Base-by-base conservation (phyloP, 768 basidiomycete genomes). In the Symmetrospora coprosmae region DNA sequence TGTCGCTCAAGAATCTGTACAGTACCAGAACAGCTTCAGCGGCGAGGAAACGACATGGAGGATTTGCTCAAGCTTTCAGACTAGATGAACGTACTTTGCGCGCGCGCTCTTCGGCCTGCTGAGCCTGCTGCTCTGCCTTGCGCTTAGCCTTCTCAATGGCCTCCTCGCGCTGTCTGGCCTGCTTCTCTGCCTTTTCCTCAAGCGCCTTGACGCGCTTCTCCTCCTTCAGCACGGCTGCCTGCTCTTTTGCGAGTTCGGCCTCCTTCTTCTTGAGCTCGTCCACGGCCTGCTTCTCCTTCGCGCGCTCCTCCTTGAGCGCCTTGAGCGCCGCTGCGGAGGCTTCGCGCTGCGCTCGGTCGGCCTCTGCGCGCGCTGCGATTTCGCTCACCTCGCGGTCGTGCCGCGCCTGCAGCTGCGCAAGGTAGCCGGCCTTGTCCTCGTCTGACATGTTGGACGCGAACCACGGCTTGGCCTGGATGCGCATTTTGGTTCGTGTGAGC, bases 71-170 rank as follows among this genome's bases (percentile, higher is more conserved):
- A n/a, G 45, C 11, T 27, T 47, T 47, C 11, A 11, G 25, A 37
- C 27, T 6, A 8, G 40, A 33, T 16, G 2, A 33, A 43, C 55
- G 19, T 25, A 58, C 55, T 43, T 58, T 40, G 9, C 37, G 38
- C 31, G 25, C 30, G 2, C 55, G 41, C 33, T 58, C 27, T 21
- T 41, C 6, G n/a, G 40, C 55, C 34, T 58, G 55, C 19, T 30
- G 3, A 31, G 55, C 55, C 17, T 43, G 40, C 43, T 46, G 28
- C 21, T 58, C 55, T 6, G 55, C 55, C 21, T 34, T 43, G 19
- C 43, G 28, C 31, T 46, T 58, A 2, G 55, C 55, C 37, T 58
- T 39, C 31, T 58, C 55, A n/a, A 58, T 58, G 7, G 55, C 55
- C 11, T 45, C 25, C n/a, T 58, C 55, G 14, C 46, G 43, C 19